Conservation (phyloP, 1,139 yeast genomes). For the Protomyces lactucae-debilis region DNA sequence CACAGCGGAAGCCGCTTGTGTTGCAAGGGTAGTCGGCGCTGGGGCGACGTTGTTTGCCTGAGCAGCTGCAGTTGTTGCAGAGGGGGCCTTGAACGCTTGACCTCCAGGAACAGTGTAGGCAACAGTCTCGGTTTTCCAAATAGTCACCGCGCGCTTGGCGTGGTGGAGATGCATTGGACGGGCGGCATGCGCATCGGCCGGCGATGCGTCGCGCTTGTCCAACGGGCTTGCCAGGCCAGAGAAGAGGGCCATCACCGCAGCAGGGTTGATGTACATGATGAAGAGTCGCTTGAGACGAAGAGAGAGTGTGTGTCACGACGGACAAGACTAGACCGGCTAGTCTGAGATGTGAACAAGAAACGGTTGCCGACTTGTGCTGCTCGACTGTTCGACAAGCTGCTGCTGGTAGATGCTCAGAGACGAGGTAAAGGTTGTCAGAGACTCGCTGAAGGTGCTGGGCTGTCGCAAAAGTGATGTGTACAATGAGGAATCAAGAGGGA, state of each 20-base stretch:
- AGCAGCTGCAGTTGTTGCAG: background rate
- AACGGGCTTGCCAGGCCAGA: background rate
- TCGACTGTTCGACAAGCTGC: background rate
- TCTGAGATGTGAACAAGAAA: background rate
- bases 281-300: background rate
- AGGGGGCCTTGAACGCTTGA: background rate
- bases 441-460: background rate
- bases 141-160: constrained; percentile 20
- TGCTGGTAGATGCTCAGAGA: background rate
- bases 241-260: background rate
- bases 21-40: constrained; percentile 13
- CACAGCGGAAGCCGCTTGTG: background rate
- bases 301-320: background rate
- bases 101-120: constrained; percentile 19
- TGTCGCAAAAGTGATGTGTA: background rate
- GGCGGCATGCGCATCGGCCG: constrained; percentile 3
- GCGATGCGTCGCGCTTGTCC: background rate
- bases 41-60: background rate
- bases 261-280: constrained; percentile 1
- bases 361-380: background rate
- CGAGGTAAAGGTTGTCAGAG: constrained; percentile 1
- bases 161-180: constrained; percentile 12
- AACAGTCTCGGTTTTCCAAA: constrained; percentile 23
- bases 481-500: background rate
- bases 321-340: background rate